These are phyloP conservation scores for Dactylorhiza incarnata DNA, from an alignment of 106 monocot species.

Conservation along the genomic window DNA sequence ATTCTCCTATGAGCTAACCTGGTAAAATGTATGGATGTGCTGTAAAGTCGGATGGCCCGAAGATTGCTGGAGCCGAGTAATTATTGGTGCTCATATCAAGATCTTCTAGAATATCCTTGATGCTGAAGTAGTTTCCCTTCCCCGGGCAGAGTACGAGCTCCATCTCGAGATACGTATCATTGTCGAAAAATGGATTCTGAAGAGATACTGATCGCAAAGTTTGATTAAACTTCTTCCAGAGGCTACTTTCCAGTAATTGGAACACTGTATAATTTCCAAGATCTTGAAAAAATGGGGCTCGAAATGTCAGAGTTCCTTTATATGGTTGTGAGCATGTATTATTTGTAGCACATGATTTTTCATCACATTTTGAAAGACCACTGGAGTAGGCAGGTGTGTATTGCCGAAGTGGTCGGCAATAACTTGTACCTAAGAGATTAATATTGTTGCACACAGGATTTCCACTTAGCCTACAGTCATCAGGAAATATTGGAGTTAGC, in stretches of 20 bases:
- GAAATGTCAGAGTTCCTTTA: slow-evolving; percentile 36
- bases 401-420: slow-evolving; percentile 21
- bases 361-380: neutral
- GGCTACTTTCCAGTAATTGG: slow-evolving; percentile 9
- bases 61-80: slow-evolving; percentile 25
- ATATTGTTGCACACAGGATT: slow-evolving; percentile 46
- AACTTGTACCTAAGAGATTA: slow-evolving; percentile 10
- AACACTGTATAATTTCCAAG: slow-evolving; percentile 6
- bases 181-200: slow-evolving; percentile 22
- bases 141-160: slow-evolving; percentile 37
- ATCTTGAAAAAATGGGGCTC: slow-evolving; percentile 52
- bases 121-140: slow-evolving; percentile 23
- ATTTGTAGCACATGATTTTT: slow-evolving; percentile 7
- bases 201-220: slow-evolving; percentile 13
- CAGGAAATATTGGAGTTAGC: neutral
- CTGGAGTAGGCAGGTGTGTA: neutral
- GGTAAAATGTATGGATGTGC: slow-evolving; percentile 23
- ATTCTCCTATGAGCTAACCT: neutral
- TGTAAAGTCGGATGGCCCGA: slow-evolving; percentile 43
- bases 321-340: slow-evolving; percentile 48
- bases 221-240: slow-evolving; percentile 16
- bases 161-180: slow-evolving; percentile 39
- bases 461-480: slow-evolving; percentile 29
- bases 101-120: slow-evolving; percentile 27
- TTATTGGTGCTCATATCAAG: slow-evolving; percentile 27